Conservation (phyloP, 2,329 filamentous ascomycete genomes). For the Aspergillus ochraceus region DNA sequence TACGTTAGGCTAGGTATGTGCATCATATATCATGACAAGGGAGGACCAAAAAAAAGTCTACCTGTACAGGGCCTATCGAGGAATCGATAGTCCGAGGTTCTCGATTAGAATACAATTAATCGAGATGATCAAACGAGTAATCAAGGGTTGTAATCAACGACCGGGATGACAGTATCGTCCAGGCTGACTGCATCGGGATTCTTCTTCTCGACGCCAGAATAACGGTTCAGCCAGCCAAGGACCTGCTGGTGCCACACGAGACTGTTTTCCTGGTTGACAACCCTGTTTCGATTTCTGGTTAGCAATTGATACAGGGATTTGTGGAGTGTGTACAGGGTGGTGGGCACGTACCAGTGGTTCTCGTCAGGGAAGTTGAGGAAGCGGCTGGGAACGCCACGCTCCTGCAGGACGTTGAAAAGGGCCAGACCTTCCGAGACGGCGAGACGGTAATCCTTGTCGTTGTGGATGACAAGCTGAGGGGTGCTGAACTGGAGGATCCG, state of each 20-base stretch:
- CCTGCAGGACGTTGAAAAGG: slow-evolving; percentile 79
- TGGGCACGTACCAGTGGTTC: slow-evolving; percentile 53
- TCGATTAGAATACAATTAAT: background rate
- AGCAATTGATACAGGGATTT: background rate
- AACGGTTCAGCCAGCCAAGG: slow-evolving; percentile 67
- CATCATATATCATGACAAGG: background rate
- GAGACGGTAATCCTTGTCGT: slow-evolving; percentile 81
- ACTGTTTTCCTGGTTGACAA: slow-evolving; percentile 84
- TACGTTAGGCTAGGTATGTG: background rate
- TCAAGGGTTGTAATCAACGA: slow-evolving; percentile 33
- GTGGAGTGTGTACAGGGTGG: background rate
- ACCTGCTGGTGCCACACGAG: slow-evolving; percentile 85
- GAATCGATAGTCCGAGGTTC: background rate
- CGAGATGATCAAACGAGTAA: background rate
- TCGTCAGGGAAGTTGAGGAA: slow-evolving; percentile 78
- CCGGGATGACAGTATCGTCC: slow-evolving; percentile 33
- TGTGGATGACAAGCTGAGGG: slow-evolving; percentile 82
- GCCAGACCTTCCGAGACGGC: slow-evolving; percentile 76
- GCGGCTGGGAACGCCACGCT: slow-evolving; percentile 69
- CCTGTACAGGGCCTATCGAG: background rate
- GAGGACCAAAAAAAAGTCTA: background rate
- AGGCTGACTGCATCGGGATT: slow-evolving; percentile 33
- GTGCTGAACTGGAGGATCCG: slow-evolving; percentile 70
- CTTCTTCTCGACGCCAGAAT: slow-evolving; percentile 37
- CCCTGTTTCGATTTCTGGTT: slow-evolving; percentile 49